phyloP scores from a whole-genome alignment of 257 asterid genomes.

The Solanum appendiculatum region DNA sequence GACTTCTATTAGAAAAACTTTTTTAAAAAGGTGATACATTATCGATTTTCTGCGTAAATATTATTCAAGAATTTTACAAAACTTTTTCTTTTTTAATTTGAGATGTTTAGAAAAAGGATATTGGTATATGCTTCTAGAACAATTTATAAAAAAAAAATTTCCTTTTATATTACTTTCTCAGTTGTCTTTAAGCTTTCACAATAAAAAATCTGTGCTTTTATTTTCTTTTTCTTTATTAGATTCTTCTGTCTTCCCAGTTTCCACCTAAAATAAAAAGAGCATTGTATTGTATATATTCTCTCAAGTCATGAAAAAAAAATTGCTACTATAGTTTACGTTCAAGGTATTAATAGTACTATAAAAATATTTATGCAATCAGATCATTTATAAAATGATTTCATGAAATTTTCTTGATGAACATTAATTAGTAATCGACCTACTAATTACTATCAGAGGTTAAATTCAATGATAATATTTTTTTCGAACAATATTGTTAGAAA shows the following conservation, averaged over 20 bases:
- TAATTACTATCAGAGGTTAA: not conserved
- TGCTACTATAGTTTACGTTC: no score
- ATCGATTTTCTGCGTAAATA: not conserved
- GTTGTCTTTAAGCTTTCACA: not conserved
- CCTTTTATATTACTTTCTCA: not conserved
- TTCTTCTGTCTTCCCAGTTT: not conserved
- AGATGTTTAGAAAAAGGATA: not conserved
- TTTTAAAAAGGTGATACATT: not conserved
- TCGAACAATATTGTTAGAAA: not conserved
- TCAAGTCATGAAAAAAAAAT: not conserved
- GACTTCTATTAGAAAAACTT: no score
- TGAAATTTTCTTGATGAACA: not conserved
- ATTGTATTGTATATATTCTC: not conserved
- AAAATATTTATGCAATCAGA: not conserved
- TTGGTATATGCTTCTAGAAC: not conserved
- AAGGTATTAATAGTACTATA: no score
- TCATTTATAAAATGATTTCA: not conserved
- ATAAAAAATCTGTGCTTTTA: not conserved
- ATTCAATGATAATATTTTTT: not conserved
- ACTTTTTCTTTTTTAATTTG: not conserved
- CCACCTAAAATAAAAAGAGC: not conserved
- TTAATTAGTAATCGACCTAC: no score
- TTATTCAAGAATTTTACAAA: not conserved
- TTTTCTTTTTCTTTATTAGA: not conserved
- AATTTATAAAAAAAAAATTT: not conserved